Evolutionary conservation across 257 asterid genomes (phyloP), one percentile per base, ranked within the genome.

Genomic region (Coffea canephora): DNA sequence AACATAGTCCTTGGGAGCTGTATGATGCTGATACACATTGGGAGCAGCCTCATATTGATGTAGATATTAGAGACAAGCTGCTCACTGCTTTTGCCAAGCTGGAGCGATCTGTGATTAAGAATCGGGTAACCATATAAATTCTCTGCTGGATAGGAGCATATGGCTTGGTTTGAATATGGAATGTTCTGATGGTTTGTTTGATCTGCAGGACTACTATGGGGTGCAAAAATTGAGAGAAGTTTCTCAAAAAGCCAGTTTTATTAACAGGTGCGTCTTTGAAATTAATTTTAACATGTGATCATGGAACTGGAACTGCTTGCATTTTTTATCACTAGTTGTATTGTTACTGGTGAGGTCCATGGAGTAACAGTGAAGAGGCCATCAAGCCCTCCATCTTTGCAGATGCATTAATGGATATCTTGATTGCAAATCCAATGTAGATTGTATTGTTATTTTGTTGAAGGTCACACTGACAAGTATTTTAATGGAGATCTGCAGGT

Each of bases 1-100:
- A 81, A 76, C 99, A 95, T 88, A 92, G 98, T 84, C 98, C 99
- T 39, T 95, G 99, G 99, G 99, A 95, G 82, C 97, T 95, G 52
- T 87, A 86, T 83, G 97, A 95, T 83, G 75, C 88, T 23, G 84
- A 79, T 83, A 76, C 87, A 41, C 89, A 84, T 4, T 88, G 91
- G 95, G 93, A 92, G 81, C 91, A 86, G 78, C 96, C 97, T 81
- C 97, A 74, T 81, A 89, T 95, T 57, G 90, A 89, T 78, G 92
- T 85, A 74, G 90, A 86, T 59, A 78, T 82, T 75, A 88, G 94
- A 83, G 87, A 85, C 69, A 83, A 81, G 81, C 89, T 95, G 81
- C 85, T 88, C 75, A 79, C 5, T 79, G 88, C 91, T 48, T 80
- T 95, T 65, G 70, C 70, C 69, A 64, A 64, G 18, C 41, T 64